Base-by-base conservation (phyloP, 2,329 filamentous ascomycete species). In the Trichoderma pleuroti region DNA sequence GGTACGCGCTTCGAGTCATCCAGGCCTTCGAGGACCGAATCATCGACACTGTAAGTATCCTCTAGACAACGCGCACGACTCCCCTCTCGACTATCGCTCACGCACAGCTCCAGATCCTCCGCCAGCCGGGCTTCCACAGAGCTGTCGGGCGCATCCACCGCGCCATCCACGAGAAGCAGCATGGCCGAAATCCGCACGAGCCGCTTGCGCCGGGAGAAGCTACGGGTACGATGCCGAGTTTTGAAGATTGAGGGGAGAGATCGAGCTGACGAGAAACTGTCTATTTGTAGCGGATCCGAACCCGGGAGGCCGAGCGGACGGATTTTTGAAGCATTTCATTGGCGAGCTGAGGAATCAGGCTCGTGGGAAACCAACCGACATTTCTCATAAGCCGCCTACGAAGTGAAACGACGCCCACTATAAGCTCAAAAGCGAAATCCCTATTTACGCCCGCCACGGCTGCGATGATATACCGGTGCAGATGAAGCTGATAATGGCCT, bases 131-230 rank as follows among this genome's bases (percentile, higher is more conserved):
- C 10, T 88, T 87, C 75, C 86, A 88, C 72, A 82, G 82, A 72
- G 82, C 81, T 4, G 86, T 88, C 49, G 84, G 84, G 9, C 81
- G 82, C n/a, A 84, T 88, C 39, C 86, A 88, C 71, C 81, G 82
- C 16, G 80, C 77, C 4, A 81, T 88, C 46, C 78, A 88, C 74
- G 85, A 87, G 72, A 76, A 78, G 21, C 81, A 82, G 57, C 73
- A 87, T 72, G 86, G 86, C 11, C 82, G 84, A 28, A 80, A 86
- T 67, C 85, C 86, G 0, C 79, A 83, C 72, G 84, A 87, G 64
- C 86, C 86, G 8, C 72, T 88, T 11, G 81, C 82, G 0, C 85
- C 81, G 1, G 86, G 86, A 57, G 84, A 88, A 74, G 86, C 86
- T 3, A 86, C 86, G 36, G 82, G 84, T 85, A 78, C 6, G 77